These are phyloP conservation scores for Eurotiales sp. DNA, from an alignment of 2,329 filamentous ascomycete genomes.

Conservation along the genomic window DNA sequence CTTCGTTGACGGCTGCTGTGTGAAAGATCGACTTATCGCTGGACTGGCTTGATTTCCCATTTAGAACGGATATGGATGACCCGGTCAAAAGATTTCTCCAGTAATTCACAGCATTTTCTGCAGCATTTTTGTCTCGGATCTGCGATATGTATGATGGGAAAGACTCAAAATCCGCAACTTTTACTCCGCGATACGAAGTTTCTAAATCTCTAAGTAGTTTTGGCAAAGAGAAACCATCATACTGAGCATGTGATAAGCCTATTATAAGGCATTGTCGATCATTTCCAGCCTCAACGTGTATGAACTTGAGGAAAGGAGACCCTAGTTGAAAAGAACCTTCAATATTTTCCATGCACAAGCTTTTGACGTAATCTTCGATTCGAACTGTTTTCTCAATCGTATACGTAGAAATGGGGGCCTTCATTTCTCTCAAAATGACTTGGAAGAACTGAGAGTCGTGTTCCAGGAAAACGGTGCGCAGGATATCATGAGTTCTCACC, in stretches of 20 bases:
- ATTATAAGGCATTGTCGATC: conserved; percentile 43
- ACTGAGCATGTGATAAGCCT: conserved; percentile 63
- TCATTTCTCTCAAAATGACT: conserved; percentile 52
- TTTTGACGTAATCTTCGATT: neutral
- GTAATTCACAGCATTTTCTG: neutral
- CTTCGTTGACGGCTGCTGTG: neutral
- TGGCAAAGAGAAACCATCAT: conserved; percentile 63
- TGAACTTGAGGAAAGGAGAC: neutral
- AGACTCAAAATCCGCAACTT: neutral
- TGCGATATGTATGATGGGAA: neutral
- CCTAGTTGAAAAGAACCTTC: conserved; percentile 3
- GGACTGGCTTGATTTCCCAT: neutral
- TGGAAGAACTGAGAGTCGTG: conserved; percentile 47
- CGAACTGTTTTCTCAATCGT: neutral
- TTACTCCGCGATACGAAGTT: conserved; percentile 42
- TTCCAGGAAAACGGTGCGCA: conserved; percentile 62
- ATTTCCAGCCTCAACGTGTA: conserved; percentile 14
- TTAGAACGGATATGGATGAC: neutral
- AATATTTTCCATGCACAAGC: neutral
- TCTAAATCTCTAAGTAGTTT: conserved; percentile 56
- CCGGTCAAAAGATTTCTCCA: neutral
- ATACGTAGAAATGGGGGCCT: conserved; percentile 26
- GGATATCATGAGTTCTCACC: conserved; percentile 56
- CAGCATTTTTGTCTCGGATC: neutral
- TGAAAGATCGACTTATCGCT: neutral